Percentiles rank a stretch among this genome's conserved stretches.
These are phyloP conservation scores for Ilyonectria destructans DNA, from an alignment of 2,329 filamentous ascomycete species.

Conservation along the genomic window DNA sequence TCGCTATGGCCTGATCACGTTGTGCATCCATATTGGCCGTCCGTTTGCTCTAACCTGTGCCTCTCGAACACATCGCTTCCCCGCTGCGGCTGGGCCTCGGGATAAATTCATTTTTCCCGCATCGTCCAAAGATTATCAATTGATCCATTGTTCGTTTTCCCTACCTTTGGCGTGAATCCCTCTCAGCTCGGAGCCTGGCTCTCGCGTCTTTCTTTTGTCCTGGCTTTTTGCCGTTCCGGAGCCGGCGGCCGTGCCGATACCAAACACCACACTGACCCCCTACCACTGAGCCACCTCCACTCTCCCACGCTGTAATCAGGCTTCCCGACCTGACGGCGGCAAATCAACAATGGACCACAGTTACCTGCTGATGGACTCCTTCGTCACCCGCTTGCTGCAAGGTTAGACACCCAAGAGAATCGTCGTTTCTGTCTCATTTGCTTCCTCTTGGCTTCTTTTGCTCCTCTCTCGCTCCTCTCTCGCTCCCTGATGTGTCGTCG, in stretches of 20 bases:
- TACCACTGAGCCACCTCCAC: constrained; percentile 28
- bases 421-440: background rate
- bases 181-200: background rate
- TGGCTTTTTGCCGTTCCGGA: constrained; percentile 11
- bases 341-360: constrained; percentile 45
- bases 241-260: constrained; percentile 3
- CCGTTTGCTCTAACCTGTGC: background rate
- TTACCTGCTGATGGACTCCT: constrained; percentile 44
- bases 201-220: background rate
- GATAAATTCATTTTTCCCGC: background rate
- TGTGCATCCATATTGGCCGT: constrained; percentile 4
- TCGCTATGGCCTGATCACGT: constrained; percentile 15
- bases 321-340: constrained; percentile 31
- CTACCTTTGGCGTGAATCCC: background rate
- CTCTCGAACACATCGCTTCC: constrained; percentile 11
- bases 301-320: constrained; percentile 40
- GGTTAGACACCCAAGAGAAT: constrained; percentile 41
- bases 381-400: constrained; percentile 45
- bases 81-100: constrained; percentile 6
- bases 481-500: constrained; percentile 30
- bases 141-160: background rate
- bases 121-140: background rate
- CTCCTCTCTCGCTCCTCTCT: constrained; percentile 13
- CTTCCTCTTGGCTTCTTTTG: constrained; percentile 10
- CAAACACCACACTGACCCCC: constrained; percentile 17